Percentiles rank a stretch among this genome's conserved stretches.
phyloP scores from a whole-genome alignment of 805 yeast species.

The Cyberlindnera bimundalis region DNA sequence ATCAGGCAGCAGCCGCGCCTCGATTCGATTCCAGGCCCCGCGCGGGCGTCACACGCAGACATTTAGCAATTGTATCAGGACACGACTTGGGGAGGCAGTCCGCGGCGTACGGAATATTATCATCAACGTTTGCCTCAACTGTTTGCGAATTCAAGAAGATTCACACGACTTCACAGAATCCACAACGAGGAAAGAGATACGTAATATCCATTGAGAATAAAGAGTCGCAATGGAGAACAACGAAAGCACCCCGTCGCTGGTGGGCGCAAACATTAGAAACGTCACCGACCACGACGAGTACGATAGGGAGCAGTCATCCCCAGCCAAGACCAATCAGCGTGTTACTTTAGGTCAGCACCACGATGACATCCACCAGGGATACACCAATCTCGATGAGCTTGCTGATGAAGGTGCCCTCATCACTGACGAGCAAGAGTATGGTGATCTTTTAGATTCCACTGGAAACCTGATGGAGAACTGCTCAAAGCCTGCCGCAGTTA shows the following conservation, averaged over 20 bases:
- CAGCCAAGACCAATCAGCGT: slow-evolving; percentile 14
- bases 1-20: slow-evolving; percentile 1
- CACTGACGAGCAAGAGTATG: slow-evolving; percentile 54
- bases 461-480: slow-evolving; percentile 43
- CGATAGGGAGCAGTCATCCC: slow-evolving; percentile 13
- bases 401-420: slow-evolving; percentile 49
- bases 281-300: slow-evolving; percentile 18
- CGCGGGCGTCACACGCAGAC: not conserved
- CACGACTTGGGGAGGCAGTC: too few relatives aligned
- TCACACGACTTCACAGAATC: not conserved
- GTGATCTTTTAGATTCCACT: slow-evolving; percentile 45
- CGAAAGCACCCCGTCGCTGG: slow-evolving; percentile 21
- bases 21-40: too few relatives aligned
- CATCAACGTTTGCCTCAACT: too few relatives aligned
- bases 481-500: slow-evolving; percentile 15
- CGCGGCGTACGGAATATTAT: too few relatives aligned
- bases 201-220: too few relatives aligned
- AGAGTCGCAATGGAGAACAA: slow-evolving; percentile 14
- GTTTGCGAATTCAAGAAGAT: not conserved
- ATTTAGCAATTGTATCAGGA: slow-evolving; percentile 1
- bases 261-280: slow-evolving; percentile 26
- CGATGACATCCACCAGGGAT: slow-evolving; percentile 13
- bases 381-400: slow-evolving; percentile 33
- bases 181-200: too few relatives aligned
- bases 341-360: slow-evolving; percentile 1